phyloP scores from a whole-genome alignment of 192 early-diverging fungal species.

The Coemansia sp. region DNA sequence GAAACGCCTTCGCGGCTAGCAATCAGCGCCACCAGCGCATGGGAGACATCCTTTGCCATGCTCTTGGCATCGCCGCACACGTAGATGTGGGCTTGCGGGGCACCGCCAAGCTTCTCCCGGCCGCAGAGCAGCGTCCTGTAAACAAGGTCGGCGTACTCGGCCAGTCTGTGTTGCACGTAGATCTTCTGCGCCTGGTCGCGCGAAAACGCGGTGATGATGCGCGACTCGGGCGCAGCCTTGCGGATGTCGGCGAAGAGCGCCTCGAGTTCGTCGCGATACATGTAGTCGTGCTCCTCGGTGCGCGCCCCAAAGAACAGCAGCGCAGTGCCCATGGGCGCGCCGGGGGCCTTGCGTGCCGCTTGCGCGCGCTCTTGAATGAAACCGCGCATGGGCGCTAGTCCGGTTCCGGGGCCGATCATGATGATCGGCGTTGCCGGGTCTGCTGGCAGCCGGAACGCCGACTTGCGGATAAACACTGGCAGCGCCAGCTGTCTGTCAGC shows the following conservation, averaged over 20 bases:
- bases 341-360: constrained; percentile 59
- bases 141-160: constrained; percentile 72
- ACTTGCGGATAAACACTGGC: constrained; percentile 88
- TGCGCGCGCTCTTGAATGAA: constrained; percentile 89
- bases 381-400: constrained; percentile 97
- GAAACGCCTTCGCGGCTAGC: constrained; percentile 68
- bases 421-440: constrained; percentile 80
- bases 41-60: constrained; percentile 93
- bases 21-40: constrained; percentile 64
- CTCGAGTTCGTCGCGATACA: constrained; percentile 86
- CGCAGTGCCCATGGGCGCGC: constrained; percentile 69
- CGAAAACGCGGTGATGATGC: constrained; percentile 90
- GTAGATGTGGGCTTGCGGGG: constrained; percentile 73
- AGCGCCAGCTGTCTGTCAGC: constrained; percentile 22
- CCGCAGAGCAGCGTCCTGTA: constrained; percentile 78
- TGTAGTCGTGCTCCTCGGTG: constrained; percentile 79
- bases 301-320: constrained; percentile 96
- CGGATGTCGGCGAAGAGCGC: constrained; percentile 65
- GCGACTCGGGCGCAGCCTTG: constrained; percentile 54
- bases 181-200: constrained; percentile 84
- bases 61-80: constrained; percentile 96
- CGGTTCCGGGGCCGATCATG: constrained; percentile 99
- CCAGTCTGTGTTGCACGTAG: constrained; percentile 93
- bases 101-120: constrained; percentile 52
- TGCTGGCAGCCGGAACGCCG: constrained; percentile 88